Percentiles rank a stretch among this genome's conserved stretches.
Evolutionary conservation across 495 filamentous ascomycete species (phyloP).

Genomic region (Amorphotheca resinae): DNA sequence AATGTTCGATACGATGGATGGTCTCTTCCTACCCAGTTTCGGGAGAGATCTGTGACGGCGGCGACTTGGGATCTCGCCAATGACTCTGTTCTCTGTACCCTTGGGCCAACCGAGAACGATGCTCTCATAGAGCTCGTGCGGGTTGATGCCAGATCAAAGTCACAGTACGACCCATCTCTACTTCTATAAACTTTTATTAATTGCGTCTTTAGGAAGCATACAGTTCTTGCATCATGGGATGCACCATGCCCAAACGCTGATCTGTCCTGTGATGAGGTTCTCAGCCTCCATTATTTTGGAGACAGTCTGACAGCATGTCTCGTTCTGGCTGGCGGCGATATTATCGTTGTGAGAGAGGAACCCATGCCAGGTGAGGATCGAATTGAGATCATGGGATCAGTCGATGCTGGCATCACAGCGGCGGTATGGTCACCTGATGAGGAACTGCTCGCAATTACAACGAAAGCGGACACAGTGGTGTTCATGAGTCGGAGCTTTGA

Average conservation of each 20-base stretch:
- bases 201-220: constrained; percentile 21
- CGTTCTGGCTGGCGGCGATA: constrained; percentile 82
- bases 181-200: constrained; percentile 3
- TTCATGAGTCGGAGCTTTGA: constrained; percentile 93
- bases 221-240: constrained; percentile 74
- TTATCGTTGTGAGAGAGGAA: constrained; percentile 70
- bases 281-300: constrained; percentile 71
- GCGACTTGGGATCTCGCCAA: constrained; percentile 64
- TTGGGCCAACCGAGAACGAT: constrained; percentile 54
- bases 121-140: constrained; percentile 54
- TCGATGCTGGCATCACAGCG: constrained; percentile 80
- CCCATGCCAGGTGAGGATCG: constrained; percentile 55
- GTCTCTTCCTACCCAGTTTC: constrained; percentile 33
- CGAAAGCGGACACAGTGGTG: constrained; percentile 63
- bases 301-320: constrained; percentile 67
- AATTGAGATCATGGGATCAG: constrained; percentile 87
- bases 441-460: constrained; percentile 73
- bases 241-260: constrained; percentile 59
- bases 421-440: constrained; percentile 94
- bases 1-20: constrained; percentile 53
- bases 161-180: constrained; percentile 2
- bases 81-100: constrained; percentile 59
- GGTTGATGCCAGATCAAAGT: constrained; percentile 27
- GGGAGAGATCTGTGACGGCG: constrained; percentile 49
- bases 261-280: constrained; percentile 53